Percentiles rank a stretch among this genome's conserved stretches.
Evolutionary conservation across 2,329 filamentous ascomycete species (phyloP).

Genomic region (Zymoseptoria crescenta): DNA sequence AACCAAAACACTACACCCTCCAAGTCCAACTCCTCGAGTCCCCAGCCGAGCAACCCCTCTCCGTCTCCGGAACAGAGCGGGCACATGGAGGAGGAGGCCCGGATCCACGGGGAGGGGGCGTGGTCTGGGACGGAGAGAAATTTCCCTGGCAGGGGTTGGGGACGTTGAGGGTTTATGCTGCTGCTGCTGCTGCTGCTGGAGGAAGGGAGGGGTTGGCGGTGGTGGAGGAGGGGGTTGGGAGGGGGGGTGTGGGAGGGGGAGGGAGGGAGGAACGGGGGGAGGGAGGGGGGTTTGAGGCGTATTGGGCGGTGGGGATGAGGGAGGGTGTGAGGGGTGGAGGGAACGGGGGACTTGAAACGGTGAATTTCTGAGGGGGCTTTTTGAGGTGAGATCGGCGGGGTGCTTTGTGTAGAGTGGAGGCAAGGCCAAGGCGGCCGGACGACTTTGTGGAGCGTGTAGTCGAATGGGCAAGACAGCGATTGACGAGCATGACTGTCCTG

Average conservation of each 20-base stretch:
- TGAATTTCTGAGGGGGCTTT: too few relatives aligned
- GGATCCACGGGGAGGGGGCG: background rate
- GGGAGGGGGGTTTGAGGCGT: background rate
- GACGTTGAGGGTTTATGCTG: constrained; percentile 19
- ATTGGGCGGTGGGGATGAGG: background rate
- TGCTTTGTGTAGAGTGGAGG: too few relatives aligned
- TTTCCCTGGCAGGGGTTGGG: constrained; percentile 44
- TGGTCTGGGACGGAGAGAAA: constrained; percentile 39
- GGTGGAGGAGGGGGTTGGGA: background rate
- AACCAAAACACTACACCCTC: constrained; percentile 39
- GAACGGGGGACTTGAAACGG: too few relatives aligned
- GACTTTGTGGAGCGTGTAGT: too few relatives aligned
- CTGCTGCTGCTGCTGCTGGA: background rate
- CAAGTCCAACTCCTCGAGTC: constrained; percentile 43
- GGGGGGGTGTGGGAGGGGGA: too few relatives aligned
- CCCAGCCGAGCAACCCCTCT: constrained; percentile 39
- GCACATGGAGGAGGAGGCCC: too few relatives aligned
- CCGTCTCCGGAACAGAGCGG: constrained; percentile 33
- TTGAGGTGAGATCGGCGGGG: too few relatives aligned
- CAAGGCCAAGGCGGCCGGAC: too few relatives aligned
- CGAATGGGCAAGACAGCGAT: too few relatives aligned
- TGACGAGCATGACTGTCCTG: too few relatives aligned
- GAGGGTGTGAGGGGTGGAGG: background rate
- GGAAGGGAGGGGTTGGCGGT: background rate
- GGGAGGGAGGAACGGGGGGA: background rate